Evolutionary conservation across 1,284 basidiomycete genomes (phyloP).

Genomic region (Irpex sp.): DNA sequence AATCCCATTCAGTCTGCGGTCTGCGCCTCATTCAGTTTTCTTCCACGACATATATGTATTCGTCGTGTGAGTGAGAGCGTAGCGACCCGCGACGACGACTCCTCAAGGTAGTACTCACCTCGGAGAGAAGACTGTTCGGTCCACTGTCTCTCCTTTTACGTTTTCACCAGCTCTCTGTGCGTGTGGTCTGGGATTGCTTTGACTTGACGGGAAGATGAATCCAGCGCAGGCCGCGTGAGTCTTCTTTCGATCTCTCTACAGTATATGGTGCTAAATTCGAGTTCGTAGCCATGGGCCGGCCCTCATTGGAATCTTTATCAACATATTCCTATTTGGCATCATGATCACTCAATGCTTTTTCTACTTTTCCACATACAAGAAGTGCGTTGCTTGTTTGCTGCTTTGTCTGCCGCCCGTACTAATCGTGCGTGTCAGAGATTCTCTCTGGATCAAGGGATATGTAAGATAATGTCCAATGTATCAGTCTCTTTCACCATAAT

Average conservation of each 20-base stretch:
- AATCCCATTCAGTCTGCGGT: not conserved
- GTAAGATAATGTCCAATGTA: conserved; percentile 5
- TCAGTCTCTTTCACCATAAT: not conserved
- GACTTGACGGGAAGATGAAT: conserved; percentile 5
- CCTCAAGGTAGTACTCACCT: no score
- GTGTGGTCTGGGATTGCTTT: not conserved
- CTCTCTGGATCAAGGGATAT: conserved; percentile 16
- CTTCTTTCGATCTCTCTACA: not conserved
- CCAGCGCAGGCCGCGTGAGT: conserved; percentile 10
- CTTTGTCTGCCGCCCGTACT: not conserved
- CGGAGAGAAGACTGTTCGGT: not conserved
- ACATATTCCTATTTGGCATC: conserved; percentile 18
- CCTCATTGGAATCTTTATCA: conserved; percentile 17
- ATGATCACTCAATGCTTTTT: conserved; percentile 19
- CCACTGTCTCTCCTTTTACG: not conserved
- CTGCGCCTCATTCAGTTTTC: not conserved
- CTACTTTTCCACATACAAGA: conserved; percentile 17
- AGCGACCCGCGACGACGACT: not conserved
- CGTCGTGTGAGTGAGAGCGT: not conserved
- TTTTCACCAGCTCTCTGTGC: not conserved
- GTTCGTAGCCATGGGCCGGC: conserved; percentile 15
- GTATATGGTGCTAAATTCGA: not conserved
- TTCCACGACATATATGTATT: not conserved
- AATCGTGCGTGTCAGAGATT: conserved; percentile 11
- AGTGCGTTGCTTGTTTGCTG: conserved; percentile 9